Evolutionary conservation across 1,284 basidiomycete genomes (phyloP).

Genomic region (Ceratobasidium sp.): DNA sequence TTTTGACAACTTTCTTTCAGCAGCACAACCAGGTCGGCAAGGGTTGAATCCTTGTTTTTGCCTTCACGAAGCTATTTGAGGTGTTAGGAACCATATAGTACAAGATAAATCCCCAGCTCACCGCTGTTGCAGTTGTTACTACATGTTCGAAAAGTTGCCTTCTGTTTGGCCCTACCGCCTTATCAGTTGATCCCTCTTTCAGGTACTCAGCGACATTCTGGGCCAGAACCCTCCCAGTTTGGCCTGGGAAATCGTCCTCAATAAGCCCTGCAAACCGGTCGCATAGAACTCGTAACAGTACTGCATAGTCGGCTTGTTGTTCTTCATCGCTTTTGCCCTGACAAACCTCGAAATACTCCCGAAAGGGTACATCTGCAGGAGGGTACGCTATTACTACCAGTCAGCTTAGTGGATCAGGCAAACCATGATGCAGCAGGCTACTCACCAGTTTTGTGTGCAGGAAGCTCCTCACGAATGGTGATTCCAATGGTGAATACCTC

Average conservation of each 20-base stretch:
- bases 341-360: background rate
- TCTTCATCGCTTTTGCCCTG: background rate
- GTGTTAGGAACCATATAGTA: background rate
- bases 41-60: background rate
- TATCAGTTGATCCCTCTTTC: background rate
- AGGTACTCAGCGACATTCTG: background rate
- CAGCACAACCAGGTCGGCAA: background rate
- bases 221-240: background rate
- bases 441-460: background rate
- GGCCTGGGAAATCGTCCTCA: background rate
- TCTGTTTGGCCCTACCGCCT: background rate
- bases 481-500: constrained; percentile 13
- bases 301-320: background rate
- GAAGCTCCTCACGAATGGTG: background rate
- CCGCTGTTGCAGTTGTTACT: background rate
- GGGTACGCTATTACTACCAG: background rate
- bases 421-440: background rate
- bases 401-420: background rate
- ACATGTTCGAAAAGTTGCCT: background rate
- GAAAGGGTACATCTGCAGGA: background rate
- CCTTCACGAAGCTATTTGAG: background rate
- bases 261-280: background rate
- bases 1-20: background rate
- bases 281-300: background rate
- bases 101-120: background rate